Conservation (phyloP, 2,329 filamentous ascomycete species). For the Sporothrix luriei region DNA sequence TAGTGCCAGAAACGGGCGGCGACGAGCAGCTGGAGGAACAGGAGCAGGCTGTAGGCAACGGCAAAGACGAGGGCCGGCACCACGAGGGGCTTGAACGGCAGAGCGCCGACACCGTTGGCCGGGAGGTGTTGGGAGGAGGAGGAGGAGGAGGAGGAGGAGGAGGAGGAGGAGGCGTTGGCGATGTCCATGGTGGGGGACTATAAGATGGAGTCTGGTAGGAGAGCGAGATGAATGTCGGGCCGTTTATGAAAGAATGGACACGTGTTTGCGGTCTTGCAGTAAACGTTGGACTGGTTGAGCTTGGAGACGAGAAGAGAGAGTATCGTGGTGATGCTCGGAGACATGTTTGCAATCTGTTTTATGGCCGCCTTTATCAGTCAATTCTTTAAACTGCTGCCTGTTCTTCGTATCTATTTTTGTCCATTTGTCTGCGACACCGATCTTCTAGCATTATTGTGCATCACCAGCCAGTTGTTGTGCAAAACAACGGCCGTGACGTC, state of each 20-base stretch:
- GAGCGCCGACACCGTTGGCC: constrained; percentile 33
- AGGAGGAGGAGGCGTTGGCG: neutral
- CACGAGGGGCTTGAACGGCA: constrained; percentile 33
- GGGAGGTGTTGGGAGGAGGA: neutral
- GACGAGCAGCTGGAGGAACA: constrained; percentile 27
- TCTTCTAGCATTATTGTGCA: neutral
- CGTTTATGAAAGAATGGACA: neutral
- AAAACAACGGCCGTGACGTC: constrained; percentile 1
- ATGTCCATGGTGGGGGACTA: neutral
- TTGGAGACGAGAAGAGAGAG: neutral
- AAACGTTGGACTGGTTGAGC: neutral
- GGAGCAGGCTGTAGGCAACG: constrained; percentile 27
- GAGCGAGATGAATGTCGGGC: neutral
- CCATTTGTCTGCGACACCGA: too few relatives aligned
- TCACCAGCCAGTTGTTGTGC: neutral
- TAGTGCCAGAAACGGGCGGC: constrained; percentile 31
- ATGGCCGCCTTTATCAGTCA: too few relatives aligned
- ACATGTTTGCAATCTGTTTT: neutral
- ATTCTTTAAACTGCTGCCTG: constrained; percentile 3
- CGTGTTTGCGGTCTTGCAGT: too few relatives aligned
- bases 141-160: neutral
- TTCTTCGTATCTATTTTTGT: too few relatives aligned
- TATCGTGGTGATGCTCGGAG: neutral
- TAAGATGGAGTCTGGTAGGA: too few relatives aligned
- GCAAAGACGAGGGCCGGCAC: constrained; percentile 31